Evolutionary conservation across 1,284 basidiomycete species (phyloP).

Genomic region (Cutaneotrichosporon arboriforme): DNA sequence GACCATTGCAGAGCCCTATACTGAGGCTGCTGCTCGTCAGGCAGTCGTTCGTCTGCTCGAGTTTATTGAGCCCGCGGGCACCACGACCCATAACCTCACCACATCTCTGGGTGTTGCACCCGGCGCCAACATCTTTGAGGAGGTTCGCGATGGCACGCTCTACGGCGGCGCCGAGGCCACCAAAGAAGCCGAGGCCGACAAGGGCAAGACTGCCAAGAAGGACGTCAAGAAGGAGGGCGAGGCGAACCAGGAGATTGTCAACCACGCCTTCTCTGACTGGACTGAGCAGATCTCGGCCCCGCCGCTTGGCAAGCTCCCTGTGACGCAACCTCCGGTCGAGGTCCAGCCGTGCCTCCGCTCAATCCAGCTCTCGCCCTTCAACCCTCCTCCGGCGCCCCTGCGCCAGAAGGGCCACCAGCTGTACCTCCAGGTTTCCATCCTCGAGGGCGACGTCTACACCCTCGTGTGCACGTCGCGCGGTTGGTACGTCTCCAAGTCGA

Average conservation of each 20-base stretch:
- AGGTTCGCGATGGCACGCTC: conserved; percentile 48
- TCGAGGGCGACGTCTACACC: conserved; percentile 55
- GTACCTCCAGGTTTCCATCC: conserved; percentile 53
- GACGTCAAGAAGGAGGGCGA: conserved; percentile 38
- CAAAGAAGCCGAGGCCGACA: conserved; percentile 36
- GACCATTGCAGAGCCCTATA: conserved; percentile 48
- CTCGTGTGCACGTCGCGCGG: conserved; percentile 53
- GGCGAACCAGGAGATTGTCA: conserved; percentile 31
- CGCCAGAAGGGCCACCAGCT: conserved; percentile 55
- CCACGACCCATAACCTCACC: conserved; percentile 43
- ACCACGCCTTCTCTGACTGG: conserved; percentile 49
- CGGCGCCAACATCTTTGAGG: conserved; percentile 52
- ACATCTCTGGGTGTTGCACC: conserved; percentile 48
- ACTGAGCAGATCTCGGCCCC: conserved; percentile 27
- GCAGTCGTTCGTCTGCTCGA: conserved; percentile 52
- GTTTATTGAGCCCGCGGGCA: conserved; percentile 48
- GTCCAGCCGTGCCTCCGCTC: conserved; percentile 47
- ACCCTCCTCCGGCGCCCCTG: conserved; percentile 55
- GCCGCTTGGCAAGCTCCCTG: conserved; percentile 39
- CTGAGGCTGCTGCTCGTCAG: conserved; percentile 51
- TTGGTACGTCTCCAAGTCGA: conserved; percentile 54
- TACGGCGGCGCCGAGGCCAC: conserved; percentile 22
- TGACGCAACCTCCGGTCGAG: conserved; percentile 41
- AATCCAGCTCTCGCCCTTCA: conserved; percentile 56
- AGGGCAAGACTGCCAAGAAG: conserved; percentile 36